These are phyloP conservation scores for Lanmaoa rubissima DNA, from an alignment of 768 basidiomycete genomes.

Conservation along the genomic window DNA sequence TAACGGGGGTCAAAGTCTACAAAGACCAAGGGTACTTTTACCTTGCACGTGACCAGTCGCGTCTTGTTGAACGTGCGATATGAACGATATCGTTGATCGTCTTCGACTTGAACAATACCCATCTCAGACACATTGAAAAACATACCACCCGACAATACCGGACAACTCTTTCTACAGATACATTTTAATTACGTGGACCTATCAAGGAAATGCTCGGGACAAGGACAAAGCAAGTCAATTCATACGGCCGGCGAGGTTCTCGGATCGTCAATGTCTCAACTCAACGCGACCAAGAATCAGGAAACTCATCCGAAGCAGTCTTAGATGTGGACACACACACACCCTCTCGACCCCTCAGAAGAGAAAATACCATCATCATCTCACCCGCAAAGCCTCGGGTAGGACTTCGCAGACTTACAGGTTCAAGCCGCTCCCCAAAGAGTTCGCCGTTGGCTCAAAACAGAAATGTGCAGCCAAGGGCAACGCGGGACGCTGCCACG, in stretches of 20 bases:
- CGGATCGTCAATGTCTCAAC: constrained; percentile 54
- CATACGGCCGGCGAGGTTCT: constrained; percentile 62
- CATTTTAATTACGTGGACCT: neutral
- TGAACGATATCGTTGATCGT: neutral
- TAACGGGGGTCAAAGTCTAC: too few species aligned
- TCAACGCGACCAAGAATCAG: constrained; percentile 26
- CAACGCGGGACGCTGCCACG: constrained; percentile 4
- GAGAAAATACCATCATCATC: constrained; percentile 24
- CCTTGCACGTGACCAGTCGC: constrained; percentile 22
- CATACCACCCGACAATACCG: constrained; percentile 1
- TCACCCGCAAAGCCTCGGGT: constrained; percentile 21
- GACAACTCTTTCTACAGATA: neutral
- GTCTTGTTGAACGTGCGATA: constrained; percentile 11
- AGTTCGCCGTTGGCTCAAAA: constrained; percentile 23
- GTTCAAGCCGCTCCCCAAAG: constrained; percentile 17
- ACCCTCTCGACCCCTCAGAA: constrained; percentile 8
- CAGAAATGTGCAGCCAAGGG: constrained; percentile 26
- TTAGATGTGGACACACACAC: constrained; percentile 38
- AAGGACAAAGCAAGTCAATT: constrained; percentile 62
- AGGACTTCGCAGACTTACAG: constrained; percentile 13
- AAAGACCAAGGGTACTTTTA: neutral
- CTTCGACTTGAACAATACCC: constrained; percentile 6
- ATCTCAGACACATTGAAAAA: neutral
- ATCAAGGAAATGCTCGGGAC: constrained; percentile 49
- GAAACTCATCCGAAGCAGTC: constrained; percentile 30